These are phyloP conservation scores for Leishmania tropica DNA, from an alignment of 208 protist genomes.

Conservation along the genomic window DNA sequence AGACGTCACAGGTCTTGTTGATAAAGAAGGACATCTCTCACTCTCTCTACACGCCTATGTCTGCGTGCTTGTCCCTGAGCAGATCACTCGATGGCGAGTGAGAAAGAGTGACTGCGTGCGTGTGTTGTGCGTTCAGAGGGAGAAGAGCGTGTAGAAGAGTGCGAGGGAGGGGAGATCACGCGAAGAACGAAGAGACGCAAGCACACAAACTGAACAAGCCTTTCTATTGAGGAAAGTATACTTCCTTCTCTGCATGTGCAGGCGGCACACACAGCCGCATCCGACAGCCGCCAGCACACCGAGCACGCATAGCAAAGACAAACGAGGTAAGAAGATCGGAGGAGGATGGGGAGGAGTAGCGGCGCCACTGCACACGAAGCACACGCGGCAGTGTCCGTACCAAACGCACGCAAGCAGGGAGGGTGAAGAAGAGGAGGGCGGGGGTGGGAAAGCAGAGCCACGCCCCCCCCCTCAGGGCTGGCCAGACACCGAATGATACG, in stretches of 20 bases:
- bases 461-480: neutral
- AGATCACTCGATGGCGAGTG: neutral
- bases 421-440: neutral
- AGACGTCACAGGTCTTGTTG: slow-evolving; percentile 49
- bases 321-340: neutral
- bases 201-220: neutral
- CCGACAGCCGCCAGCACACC: neutral
- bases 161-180: neutral
- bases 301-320: neutral
- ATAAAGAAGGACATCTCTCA: slow-evolving; percentile 42
- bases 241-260: neutral
- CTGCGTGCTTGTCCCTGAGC: neutral
- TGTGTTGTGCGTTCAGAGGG: neutral
- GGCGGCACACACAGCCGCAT: neutral
- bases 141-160: neutral
- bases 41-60: neutral
- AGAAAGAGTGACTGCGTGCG: neutral
- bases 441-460: too few relatives aligned
- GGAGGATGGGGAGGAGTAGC: neutral
- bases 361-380: neutral
- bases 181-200: neutral
- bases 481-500: neutral
- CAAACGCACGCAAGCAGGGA: neutral
- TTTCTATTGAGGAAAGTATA: neutral
- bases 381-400: neutral